These are phyloP conservation scores for Fomitiporia mediterranea DNA, from an alignment of 1,284 basidiomycete genomes.

Conservation along the genomic window DNA sequence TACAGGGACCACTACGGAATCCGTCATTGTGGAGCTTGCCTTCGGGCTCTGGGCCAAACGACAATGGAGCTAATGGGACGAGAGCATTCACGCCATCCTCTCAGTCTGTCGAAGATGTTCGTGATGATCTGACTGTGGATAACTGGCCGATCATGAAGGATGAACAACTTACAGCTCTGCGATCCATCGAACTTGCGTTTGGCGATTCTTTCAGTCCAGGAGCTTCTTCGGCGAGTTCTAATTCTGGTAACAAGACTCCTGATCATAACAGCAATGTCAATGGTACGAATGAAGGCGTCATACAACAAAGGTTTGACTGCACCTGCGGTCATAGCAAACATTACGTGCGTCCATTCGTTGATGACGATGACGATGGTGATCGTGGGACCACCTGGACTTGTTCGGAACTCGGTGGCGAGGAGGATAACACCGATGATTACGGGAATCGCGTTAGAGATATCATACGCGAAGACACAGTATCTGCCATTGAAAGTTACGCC, in stretches of 20 bases:
- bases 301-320: not conserved
- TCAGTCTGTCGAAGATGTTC: not conserved
- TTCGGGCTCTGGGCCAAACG: not conserved
- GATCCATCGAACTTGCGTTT: not conserved
- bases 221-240: not conserved
- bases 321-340: conserved; percentile 2
- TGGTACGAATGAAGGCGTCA: no score
- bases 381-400: not conserved
- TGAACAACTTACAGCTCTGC: not conserved
- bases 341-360: not conserved
- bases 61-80: not conserved
- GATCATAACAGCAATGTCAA: no score
- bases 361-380: not conserved
- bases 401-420: not conserved
- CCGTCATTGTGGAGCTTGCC: not conserved
- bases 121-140: not conserved
- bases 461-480: not conserved
- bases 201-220: not conserved
- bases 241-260: not conserved
- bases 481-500: not conserved
- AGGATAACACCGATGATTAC: not conserved
- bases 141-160: not conserved
- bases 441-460: not conserved
- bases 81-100: not conserved
- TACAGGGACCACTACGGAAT: not conserved